Percentiles rank a stretch among this genome's conserved stretches.
Evolutionary conservation across 2,329 filamentous ascomycete genomes (phyloP).

Genomic region (Lecanosticta acicola): DNA sequence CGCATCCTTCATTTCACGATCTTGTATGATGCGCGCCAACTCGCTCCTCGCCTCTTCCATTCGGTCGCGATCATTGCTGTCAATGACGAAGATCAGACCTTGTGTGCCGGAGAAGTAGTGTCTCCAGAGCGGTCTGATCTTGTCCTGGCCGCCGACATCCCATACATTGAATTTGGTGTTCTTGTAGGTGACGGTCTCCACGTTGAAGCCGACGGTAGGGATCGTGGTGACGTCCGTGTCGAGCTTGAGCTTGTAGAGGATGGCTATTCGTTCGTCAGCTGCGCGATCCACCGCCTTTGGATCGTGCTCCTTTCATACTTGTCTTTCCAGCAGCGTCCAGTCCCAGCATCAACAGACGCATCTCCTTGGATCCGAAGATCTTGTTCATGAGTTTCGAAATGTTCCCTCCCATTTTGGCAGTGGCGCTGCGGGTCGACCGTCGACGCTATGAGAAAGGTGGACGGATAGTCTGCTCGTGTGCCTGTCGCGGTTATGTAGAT

Average conservation of each 20-base stretch:
- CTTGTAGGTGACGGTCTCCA: slow-evolving; percentile 99
- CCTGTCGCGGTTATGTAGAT: not conserved
- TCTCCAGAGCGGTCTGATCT: slow-evolving; percentile 98
- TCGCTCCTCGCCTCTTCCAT: slow-evolving; percentile 95
- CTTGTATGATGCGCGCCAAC: slow-evolving; percentile 96
- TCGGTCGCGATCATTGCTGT: slow-evolving; percentile 97
- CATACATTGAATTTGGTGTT: slow-evolving; percentile 99
- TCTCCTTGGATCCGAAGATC: slow-evolving; percentile 98
- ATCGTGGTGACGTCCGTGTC: slow-evolving; percentile 99
- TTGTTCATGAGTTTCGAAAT: slow-evolving; percentile 96
- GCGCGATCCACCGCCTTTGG: not conserved
- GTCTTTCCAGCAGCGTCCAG: slow-evolving; percentile 98
- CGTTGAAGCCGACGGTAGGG: slow-evolving; percentile 99
- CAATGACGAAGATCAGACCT: slow-evolving; percentile 99
- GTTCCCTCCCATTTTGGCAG: slow-evolving; percentile 71
- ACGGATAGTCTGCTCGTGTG: not conserved
- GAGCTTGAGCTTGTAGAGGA: slow-evolving; percentile 99
- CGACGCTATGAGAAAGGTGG: not conserved
- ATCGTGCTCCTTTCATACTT: slow-evolving; percentile 44
- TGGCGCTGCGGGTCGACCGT: slow-evolving; percentile 1
- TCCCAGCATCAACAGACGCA: slow-evolving; percentile 95
- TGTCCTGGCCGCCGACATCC: slow-evolving; percentile 99
- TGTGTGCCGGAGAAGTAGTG: slow-evolving; percentile 98
- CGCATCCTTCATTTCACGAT: slow-evolving; percentile 96
- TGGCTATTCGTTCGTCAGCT: slow-evolving; percentile 47